Percentiles rank a stretch among this genome's conserved stretches.
Conservation (phyloP, 257 asterid species). For the Solanum etuberosum region DNA sequence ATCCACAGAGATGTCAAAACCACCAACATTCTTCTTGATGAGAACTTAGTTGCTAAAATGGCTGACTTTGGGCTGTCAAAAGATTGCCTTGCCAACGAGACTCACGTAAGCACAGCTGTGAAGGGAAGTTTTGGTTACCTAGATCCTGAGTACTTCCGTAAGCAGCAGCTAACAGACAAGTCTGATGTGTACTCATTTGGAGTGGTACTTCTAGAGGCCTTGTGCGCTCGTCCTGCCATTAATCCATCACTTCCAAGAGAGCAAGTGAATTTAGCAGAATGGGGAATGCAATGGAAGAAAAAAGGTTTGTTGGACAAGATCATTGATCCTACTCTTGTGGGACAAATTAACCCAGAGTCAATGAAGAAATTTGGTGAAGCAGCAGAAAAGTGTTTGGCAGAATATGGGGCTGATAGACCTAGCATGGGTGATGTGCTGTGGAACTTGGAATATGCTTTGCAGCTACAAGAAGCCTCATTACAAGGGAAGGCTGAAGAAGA, state of each 20-base stretch:
- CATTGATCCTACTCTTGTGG: slow-evolving; percentile 58
- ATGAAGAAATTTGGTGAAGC: slow-evolving; percentile 76
- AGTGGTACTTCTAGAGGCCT: slow-evolving; percentile 57
- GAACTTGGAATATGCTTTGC: slow-evolving; percentile 79
- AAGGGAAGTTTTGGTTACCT: slow-evolving; percentile 93
- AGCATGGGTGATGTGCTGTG: slow-evolving; percentile 93
- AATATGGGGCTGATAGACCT: slow-evolving; percentile 85
- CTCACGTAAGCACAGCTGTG: slow-evolving; percentile 88
- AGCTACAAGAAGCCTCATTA: slow-evolving; percentile 58
- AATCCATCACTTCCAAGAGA: slow-evolving; percentile 73
- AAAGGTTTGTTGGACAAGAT: slow-evolving; percentile 72
- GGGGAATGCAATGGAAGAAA: slow-evolving; percentile 94
- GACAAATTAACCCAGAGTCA: slow-evolving; percentile 57
- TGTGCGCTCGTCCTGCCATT: slow-evolving; percentile 79
- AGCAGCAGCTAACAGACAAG: slow-evolving; percentile 76
- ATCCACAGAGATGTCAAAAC: slow-evolving; percentile 88
- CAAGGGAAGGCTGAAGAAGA: slow-evolving; percentile 34
- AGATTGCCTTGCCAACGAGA: slow-evolving; percentile 35
- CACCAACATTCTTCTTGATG: slow-evolving; percentile 75
- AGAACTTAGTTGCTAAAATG: slow-evolving; percentile 67
- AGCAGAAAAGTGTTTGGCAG: slow-evolving; percentile 82
- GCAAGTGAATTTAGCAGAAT: slow-evolving; percentile 90
- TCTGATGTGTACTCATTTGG: slow-evolving; percentile 93
- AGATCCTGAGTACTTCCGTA: slow-evolving; percentile 84
- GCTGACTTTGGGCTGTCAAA: slow-evolving; percentile 93